Base-by-base conservation (phyloP, 2,329 filamentous ascomycete species). In the Pyrenophora seminiperda region DNA sequence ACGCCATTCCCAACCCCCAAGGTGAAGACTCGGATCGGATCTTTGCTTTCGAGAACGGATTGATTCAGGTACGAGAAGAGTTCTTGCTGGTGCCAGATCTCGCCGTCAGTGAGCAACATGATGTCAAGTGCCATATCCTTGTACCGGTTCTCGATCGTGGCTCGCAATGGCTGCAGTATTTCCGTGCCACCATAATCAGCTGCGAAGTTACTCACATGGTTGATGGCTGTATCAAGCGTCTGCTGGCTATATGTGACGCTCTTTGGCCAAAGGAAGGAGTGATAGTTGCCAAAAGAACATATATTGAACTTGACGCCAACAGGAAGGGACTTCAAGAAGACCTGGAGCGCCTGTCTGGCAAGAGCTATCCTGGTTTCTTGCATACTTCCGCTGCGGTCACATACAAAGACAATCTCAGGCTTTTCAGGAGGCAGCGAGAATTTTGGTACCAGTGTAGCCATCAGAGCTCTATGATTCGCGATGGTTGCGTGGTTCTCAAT, bases 311-410 rank as follows among this genome's bases (percentile, higher is more conserved):
- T 83, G 53, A 82, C 76, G 4, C 84, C 83, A 1, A 85, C 59
- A 0, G 85, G 85, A 2, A 89, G 73, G 0, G 84, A 87, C 64
- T 86, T 87, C 48, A 89, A 73, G 58, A 89, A 88, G 17, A 88
- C 74, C 4, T 80, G 77, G 17, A 89, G 74, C 0, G 85, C 84
- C 1, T 78, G 71, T 18, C 78, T 73, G 3, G 86, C 75, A 24
- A 83, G 78, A 0, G 59, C 54, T 1, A 87, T 87, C 31, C 79
- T 81, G 4, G 57, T 55, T 0, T 69, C 63, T 0, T 33, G 19
- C 86, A 88, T 88, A 50, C 85, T 88, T 0, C 86, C 87, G 47
- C 85, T 89, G 42, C 87, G 81, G 66, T 91, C 88, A 47, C 85
- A 87, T 4, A 91, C 74, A 58, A 91, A 90, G 14, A 91, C 82